Evolutionary conservation across 1,284 basidiomycete species (phyloP), one percentile per base, ranked within the genome.

Genomic region (Papiliotrema fonsecae): DNA sequence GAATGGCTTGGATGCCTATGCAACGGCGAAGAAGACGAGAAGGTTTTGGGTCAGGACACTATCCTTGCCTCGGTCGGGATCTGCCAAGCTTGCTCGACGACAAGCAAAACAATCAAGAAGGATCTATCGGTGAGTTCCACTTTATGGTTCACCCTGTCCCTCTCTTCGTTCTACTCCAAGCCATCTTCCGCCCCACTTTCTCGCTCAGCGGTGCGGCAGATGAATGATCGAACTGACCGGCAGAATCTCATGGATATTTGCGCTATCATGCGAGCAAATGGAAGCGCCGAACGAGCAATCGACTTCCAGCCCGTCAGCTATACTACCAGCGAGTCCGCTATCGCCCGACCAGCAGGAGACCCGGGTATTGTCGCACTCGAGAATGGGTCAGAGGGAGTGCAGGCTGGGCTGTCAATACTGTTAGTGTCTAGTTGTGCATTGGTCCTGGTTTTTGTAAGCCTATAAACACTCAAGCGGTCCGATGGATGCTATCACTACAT

Each of bases 1-100:
- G 45, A 42, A 54, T 13, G 69, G 68, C 48, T 45, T 69, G 47
- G 31, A 6, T 71, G 69, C 35, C 50, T 68, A 4, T 71, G 69
- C 42, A 67, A 65, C 16, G 37, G 38, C 10, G 53, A 57, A 36
- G 39, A 39, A n/a, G 47, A 43, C 16, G 50, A 45, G 26, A 38
- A 35, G 28, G 18, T 34, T 2, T 42, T 58, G 9, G 64, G 62
- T 7, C 60, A 60, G 41, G 50, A 50, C 2, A 55, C 60, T 10
- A 56, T 63, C 31, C 31, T 22, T 18, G 19, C 47, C n/a, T 50
- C 57, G 3, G 56, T 52, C 1, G 53, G 61, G 21, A 50, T 62
- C 7, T 71, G 69, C 52, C 39, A 61, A 49, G 55, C 57, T 18
- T 69, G 69, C 50, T n/a, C 34, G 5, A 54, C 58, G 6, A 69